Conservation (phyloP, 768 basidiomycete species). For the Pleurotus sapidus region DNA sequence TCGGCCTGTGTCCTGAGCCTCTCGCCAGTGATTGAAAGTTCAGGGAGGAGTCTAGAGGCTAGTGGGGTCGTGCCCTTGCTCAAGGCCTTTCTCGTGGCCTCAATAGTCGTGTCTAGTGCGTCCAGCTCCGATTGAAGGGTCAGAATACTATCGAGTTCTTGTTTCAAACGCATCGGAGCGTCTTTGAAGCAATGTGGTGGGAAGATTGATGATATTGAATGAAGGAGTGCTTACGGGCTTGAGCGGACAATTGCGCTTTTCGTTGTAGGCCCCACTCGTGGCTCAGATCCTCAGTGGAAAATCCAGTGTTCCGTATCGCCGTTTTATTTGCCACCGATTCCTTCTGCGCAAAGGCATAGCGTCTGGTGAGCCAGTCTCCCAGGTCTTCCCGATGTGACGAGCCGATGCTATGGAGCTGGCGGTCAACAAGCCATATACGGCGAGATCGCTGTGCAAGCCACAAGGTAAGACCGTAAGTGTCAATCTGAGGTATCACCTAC, state of each 20-base stretch:
- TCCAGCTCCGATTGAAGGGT: constrained; percentile 24
- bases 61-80: background rate
- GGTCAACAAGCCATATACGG: constrained; percentile 31
- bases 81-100: constrained; percentile 10
- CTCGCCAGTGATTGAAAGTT: constrained; percentile 18
- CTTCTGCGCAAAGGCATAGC: constrained; percentile 12
- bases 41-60: constrained; percentile 12
- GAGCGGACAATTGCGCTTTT: constrained; percentile 23
- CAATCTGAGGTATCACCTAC: constrained; percentile 10
- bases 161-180: constrained; percentile 23
- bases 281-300: constrained; percentile 17
- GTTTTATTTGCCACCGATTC: background rate
- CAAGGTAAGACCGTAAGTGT: constrained; percentile 2
- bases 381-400: constrained; percentile 22
- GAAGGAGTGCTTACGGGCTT: constrained; percentile 20
- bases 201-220: background rate
- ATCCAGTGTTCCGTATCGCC: background rate
- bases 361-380: constrained; percentile 27
- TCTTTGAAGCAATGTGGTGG: constrained; percentile 12
- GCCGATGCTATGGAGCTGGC: constrained; percentile 23
- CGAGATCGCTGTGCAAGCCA: constrained; percentile 16
- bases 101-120: constrained; percentile 19
- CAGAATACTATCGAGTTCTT: constrained; percentile 28
- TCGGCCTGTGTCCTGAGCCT: constrained; percentile 22
- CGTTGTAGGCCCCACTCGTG: constrained; percentile 31